These are phyloP conservation scores for Nemania diffusa DNA, from an alignment of 2,329 filamentous ascomycete genomes.

Conservation along the genomic window DNA sequence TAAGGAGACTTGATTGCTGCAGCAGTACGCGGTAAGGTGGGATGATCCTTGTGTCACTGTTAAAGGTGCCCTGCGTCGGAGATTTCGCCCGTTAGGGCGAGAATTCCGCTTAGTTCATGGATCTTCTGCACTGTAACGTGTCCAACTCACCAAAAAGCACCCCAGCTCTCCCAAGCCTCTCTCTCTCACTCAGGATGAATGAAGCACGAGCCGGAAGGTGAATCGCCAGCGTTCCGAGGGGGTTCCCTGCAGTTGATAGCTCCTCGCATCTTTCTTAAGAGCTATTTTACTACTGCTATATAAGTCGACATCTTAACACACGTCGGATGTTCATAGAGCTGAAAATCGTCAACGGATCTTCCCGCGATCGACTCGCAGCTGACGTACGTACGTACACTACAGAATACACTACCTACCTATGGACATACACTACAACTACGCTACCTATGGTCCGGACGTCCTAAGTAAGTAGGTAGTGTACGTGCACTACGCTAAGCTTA, in stretches of 20 bases:
- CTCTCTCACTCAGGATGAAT: conserved; percentile 6
- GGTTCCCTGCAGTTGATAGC: conserved; percentile 11
- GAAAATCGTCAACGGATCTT: conserved; percentile 32
- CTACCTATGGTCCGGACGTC: too few species aligned
- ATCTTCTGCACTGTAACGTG: conserved; percentile 30
- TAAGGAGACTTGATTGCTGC: conserved; percentile 12
- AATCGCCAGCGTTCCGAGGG: conserved; percentile 18
- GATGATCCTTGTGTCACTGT: conserved; percentile 31
- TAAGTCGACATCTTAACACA: background rate
- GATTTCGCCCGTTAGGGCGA: conserved; percentile 33
- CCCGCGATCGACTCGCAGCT: conserved; percentile 31
- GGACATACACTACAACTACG: too few species aligned
- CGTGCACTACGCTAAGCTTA: conserved; percentile 25
- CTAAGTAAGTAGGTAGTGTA: too few species aligned
- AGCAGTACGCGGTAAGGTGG: conserved; percentile 22
- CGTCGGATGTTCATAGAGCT: background rate
- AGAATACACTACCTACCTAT: background rate
- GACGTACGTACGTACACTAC: conserved; percentile 21
- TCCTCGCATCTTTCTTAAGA: background rate
- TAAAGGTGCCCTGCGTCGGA: conserved; percentile 36
- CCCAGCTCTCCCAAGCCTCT: conserved; percentile 19
- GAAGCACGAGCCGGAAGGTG: conserved; percentile 24
- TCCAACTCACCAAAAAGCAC: conserved; percentile 29
- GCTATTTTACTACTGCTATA: background rate
- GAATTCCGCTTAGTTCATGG: conserved; percentile 30